These are phyloP conservation scores for Sporothrix variecibatus DNA, from an alignment of 2,329 filamentous ascomycete species.

Conservation along the genomic window DNA sequence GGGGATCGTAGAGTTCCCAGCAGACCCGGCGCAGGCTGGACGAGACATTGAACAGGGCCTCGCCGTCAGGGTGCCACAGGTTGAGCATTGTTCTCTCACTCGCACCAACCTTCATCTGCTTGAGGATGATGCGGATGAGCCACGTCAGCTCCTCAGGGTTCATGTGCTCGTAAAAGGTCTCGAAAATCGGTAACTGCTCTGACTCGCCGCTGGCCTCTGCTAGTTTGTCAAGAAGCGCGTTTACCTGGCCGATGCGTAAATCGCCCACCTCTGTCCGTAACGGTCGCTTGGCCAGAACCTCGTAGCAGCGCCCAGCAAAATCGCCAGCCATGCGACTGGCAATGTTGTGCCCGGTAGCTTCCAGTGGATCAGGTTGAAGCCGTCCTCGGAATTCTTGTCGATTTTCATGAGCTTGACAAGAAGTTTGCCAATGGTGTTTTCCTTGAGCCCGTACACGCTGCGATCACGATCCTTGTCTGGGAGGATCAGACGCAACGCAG, in stretches of 20 bases:
- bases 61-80: slow-evolving; percentile 77
- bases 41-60: slow-evolving; percentile 82
- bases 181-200: slow-evolving; percentile 79
- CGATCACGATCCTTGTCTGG: slow-evolving; percentile 92
- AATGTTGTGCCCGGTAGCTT: slow-evolving; percentile 72
- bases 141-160: slow-evolving; percentile 91
- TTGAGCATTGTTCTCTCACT: slow-evolving; percentile 88
- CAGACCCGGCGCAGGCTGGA: slow-evolving; percentile 89
- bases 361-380: slow-evolving; percentile 83
- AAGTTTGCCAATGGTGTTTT: slow-evolving; percentile 84
- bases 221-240: slow-evolving; percentile 77
- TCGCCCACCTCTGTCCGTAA: slow-evolving; percentile 72
- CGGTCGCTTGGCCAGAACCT: slow-evolving; percentile 81
- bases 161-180: slow-evolving; percentile 86
- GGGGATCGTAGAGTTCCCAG: slow-evolving; percentile 83
- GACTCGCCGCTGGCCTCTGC: slow-evolving; percentile 75
- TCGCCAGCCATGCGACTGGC: slow-evolving; percentile 75
- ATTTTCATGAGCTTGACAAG: slow-evolving; percentile 94
- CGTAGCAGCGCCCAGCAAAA: slow-evolving; percentile 86
- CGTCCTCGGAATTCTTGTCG: slow-evolving; percentile 86
- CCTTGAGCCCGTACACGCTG: slow-evolving; percentile 91
- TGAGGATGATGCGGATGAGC: slow-evolving; percentile 90
- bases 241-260: slow-evolving; percentile 88
- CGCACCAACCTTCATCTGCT: slow-evolving; percentile 72
- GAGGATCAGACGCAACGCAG: slow-evolving; percentile 85